Evolutionary conservation across 768 basidiomycete genomes (phyloP).

Genomic region (Trametes sanguinea): DNA sequence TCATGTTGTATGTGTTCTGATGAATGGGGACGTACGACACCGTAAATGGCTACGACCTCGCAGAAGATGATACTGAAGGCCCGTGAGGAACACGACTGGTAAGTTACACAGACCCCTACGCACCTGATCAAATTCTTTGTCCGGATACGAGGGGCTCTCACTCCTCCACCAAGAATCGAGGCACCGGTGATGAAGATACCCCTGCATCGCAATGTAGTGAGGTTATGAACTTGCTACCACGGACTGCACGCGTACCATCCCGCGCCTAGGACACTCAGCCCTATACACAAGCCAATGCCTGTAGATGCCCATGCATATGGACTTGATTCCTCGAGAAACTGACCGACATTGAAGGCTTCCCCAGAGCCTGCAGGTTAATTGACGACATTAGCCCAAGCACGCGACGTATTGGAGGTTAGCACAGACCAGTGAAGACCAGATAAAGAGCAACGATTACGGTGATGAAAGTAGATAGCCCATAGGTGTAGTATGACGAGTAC

Average conservation of each 20-base stretch:
- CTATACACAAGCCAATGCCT: constrained; percentile 92
- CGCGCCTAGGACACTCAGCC: constrained; percentile 90
- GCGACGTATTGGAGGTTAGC: not conserved
- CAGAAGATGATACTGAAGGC: constrained; percentile 90
- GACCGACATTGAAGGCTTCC: constrained; percentile 91
- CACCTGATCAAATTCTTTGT: constrained; percentile 98
- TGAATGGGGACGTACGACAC: constrained; percentile 61
- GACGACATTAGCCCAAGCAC: not conserved
- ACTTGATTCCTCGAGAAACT: constrained; percentile 90
- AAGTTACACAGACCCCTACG: constrained; percentile 17
- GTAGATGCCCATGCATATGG: constrained; percentile 92
- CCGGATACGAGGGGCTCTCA: constrained; percentile 87
- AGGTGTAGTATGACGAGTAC: constrained; percentile 53
- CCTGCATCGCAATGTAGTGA: constrained; percentile 48
- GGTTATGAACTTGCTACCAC: not conserved
- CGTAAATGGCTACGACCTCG: constrained; percentile 99
- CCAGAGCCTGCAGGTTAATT: constrained; percentile 61
- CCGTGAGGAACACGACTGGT: not conserved
- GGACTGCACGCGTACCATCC: constrained; percentile 74
- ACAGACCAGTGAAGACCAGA: constrained; percentile 83
- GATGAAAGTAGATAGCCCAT: constrained; percentile 70
- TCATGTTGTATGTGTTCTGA: not conserved
- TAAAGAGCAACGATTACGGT: constrained; percentile 74
- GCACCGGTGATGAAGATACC: constrained; percentile 96
- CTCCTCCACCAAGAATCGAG: constrained; percentile 96